Evolutionary conservation across 2,329 filamentous ascomycete species (phyloP), one percentile per base, ranked within the genome.

Genomic region (Xylaria sp.): DNA sequence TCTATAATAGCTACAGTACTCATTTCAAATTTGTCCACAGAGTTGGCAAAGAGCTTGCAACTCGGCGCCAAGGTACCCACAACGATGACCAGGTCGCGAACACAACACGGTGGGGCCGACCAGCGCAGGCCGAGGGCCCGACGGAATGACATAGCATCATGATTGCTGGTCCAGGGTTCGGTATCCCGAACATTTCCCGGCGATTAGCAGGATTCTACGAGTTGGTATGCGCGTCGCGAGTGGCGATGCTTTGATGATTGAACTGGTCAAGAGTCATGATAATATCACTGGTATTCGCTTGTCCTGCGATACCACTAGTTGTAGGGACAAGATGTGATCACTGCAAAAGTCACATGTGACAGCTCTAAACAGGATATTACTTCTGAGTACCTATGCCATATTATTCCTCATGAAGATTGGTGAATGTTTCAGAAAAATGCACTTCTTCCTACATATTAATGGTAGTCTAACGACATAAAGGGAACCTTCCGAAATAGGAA

Each of bases 71-170:
- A 52, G 15, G n/a, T 32, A 13, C 25, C 13, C 46, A n/a, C 46
- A 30, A 20, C 46, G 3, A 12, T 12, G 23, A 50, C 46, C 28
- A 8, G 46, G 15, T 32, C 8, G 46, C 18, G 13, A 48, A 48
- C 8, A 6, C 15, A 20, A 20, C 52, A 20, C 28, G 23, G 34
- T 20, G 43, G 46, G 50, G n/a, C 25, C 34, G 6, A 18, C 34
- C 18, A 25, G 15, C 62, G 62, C 43, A 25, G 55, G 46, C 62
- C 62, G 62, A 65, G 62, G 62, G 20, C 62, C 62, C 62, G 62
- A 36, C 30, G 28, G 25, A 23, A 48, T 39, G 43, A 34, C 23
- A 34, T 9, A 7, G 20, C 34, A 25, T 23, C n/a, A 46, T 46
- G 13, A 25, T 28, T 13, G 13, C 45, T 4, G 28, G 23, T 48